These are phyloP conservation scores for Chaetomium sp. DNA, from an alignment of 2,329 filamentous ascomycete genomes.

Conservation along the genomic window DNA sequence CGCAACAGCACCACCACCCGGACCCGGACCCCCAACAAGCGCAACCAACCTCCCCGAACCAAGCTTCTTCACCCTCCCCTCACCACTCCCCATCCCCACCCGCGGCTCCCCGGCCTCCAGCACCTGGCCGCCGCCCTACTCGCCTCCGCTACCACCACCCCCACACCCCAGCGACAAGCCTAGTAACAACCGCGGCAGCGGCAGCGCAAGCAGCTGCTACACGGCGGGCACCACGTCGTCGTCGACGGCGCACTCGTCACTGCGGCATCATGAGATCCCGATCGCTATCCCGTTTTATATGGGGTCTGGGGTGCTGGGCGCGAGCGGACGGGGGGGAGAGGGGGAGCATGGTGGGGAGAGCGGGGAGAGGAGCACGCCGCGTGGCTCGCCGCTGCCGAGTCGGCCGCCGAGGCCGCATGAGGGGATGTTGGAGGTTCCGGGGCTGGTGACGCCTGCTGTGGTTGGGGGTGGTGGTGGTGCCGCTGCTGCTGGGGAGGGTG, in stretches of 20 bases:
- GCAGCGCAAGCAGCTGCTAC: constrained; percentile 20
- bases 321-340: not conserved
- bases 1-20: constrained; percentile 3
- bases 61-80: constrained; percentile 14
- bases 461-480: not conserved
- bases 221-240: constrained; percentile 11
- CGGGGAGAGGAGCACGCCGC: not conserved
- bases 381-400: not conserved
- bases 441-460: constrained; percentile 37
- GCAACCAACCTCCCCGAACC: constrained; percentile 9
- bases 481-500: not conserved
- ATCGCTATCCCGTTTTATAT: constrained; percentile 4
- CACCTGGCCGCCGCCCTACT: not conserved
- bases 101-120: not conserved
- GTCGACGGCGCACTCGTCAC: constrained; percentile 28
- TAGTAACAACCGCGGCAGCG: constrained; percentile 23
- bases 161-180: constrained; percentile 14
- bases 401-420: constrained; percentile 42
- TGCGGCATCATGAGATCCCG: constrained; percentile 34
- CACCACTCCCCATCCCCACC: constrained; percentile 25
- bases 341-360: not conserved
- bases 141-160: not conserved
- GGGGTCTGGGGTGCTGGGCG: not conserved
- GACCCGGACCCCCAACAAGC: not conserved
- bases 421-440: constrained; percentile 43